Evolutionary conservation across 116 monocot genomes (phyloP).

Genomic region (Dioscorea cayenensis): DNA sequence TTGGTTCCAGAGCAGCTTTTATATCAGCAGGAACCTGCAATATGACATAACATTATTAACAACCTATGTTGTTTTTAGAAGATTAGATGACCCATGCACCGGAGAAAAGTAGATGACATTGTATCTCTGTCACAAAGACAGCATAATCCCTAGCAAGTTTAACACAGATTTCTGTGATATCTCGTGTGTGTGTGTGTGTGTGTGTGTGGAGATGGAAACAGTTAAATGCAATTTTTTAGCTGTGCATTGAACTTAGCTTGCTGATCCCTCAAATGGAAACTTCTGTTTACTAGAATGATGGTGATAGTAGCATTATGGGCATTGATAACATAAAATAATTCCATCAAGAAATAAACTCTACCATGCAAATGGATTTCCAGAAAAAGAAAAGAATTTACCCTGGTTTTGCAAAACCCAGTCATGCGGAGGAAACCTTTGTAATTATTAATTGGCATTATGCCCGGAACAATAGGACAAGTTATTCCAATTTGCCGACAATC

Average conservation of each 20-base stretch:
- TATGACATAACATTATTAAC: not conserved
- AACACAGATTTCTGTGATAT: too few relatives aligned
- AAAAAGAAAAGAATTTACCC: constrained; percentile 24
- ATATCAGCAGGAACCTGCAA: constrained; percentile 71
- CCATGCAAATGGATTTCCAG: not conserved
- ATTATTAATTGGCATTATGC: constrained; percentile 95
- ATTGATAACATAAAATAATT: not conserved
- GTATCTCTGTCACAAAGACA: not conserved
- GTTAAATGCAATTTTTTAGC: too few relatives aligned
- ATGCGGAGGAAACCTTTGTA: constrained; percentile 82
- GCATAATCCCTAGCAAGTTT: too few relatives aligned
- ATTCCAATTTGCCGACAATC: constrained; percentile 93
- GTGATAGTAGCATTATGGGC: too few relatives aligned
- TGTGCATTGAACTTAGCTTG: too few relatives aligned
- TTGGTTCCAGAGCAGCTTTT: constrained; percentile 68
- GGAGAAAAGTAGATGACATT: not conserved
- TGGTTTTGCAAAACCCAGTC: constrained; percentile 90
- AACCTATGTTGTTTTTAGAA: not conserved
- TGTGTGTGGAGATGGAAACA: too few relatives aligned
- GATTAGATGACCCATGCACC: not conserved
- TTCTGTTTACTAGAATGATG: too few relatives aligned
- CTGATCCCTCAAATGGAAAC: too few relatives aligned
- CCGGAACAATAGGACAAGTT: constrained; percentile 84
- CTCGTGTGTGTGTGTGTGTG: too few relatives aligned
- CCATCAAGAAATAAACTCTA: not conserved